Percentiles rank a stretch among this genome's conserved stretches.
Conservation (phyloP, 163 green algal species). For the Chloromonas sp. region DNA sequence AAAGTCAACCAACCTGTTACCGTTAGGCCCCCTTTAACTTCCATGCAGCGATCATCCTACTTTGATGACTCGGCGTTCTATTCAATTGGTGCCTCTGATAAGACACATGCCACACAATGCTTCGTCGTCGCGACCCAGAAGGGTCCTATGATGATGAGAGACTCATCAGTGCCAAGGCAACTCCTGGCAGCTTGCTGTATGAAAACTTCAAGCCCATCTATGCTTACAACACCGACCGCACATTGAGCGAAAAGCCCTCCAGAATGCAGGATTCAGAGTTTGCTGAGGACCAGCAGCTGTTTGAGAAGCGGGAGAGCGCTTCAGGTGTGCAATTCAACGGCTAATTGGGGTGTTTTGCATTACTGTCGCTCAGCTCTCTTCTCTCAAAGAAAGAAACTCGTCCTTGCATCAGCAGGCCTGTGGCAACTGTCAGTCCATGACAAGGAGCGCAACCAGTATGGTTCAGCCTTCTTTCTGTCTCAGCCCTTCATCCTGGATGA, state of each 20-base stretch:
- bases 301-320: not conserved
- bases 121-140: constrained; percentile 5
- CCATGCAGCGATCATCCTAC: too few relatives aligned
- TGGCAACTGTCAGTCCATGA: not conserved
- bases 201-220: not conserved
- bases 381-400: not conserved
- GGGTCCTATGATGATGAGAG: not conserved
- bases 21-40: too few relatives aligned
- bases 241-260: not conserved
- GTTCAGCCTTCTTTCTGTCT: constrained; percentile 8
- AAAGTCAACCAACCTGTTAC: too few relatives aligned
- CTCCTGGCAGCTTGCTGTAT: not conserved
- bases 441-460: constrained; percentile 3
- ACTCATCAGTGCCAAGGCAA: not conserved
- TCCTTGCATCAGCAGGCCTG: not conserved
- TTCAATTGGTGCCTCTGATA: too few relatives aligned
- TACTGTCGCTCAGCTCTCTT: not conserved
- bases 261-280: constrained; percentile 2
- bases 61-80: too few relatives aligned
- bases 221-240: not conserved
- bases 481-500: constrained; percentile 6
- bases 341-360: not conserved
- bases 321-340: not conserved
- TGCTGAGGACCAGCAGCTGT: constrained; percentile 1
- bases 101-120: not conserved